Evolutionary conservation across 2,329 filamentous ascomycete genomes (phyloP).

Genomic region (Cercospora sojina): DNA sequence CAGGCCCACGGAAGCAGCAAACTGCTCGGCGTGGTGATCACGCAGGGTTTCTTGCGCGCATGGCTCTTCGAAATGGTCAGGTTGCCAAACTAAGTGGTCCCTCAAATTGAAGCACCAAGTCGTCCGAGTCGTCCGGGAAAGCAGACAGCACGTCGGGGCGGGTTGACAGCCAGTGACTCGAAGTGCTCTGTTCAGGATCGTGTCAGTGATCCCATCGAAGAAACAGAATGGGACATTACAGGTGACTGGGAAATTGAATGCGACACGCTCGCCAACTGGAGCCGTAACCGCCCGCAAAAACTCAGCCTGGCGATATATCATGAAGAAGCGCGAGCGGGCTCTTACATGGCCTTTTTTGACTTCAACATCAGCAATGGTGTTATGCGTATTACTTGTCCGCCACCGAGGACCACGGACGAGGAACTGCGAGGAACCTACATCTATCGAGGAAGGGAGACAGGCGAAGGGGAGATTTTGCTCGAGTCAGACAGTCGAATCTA

Average conservation of each 20-base stretch:
- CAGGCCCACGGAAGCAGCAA: not conserved
- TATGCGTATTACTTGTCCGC: not conserved
- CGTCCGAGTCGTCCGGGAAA: not conserved
- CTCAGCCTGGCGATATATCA: not conserved
- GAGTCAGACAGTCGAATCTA: not conserved
- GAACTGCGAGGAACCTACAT: not conserved
- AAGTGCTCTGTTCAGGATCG: not conserved
- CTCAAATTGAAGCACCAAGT: not conserved
- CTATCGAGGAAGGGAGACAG: not conserved
- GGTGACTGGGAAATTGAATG: not conserved
- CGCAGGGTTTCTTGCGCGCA: not conserved
- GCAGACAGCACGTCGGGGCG: not conserved
- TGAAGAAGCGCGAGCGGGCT: not conserved
- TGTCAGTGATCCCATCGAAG: not conserved
- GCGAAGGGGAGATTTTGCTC: not conserved
- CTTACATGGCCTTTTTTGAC: not conserved
- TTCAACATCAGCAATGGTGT: not conserved
- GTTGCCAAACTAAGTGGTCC: not conserved
- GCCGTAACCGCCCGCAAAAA: not conserved
- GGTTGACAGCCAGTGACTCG: not conserved
- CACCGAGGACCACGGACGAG: not conserved
- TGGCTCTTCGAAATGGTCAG: not conserved
- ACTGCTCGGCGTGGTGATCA: not conserved
- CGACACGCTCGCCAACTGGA: not conserved
- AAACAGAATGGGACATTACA: not conserved